Base-by-base conservation (phyloP, 768 basidiomycete species). In the Coprinopsis sp. region DNA sequence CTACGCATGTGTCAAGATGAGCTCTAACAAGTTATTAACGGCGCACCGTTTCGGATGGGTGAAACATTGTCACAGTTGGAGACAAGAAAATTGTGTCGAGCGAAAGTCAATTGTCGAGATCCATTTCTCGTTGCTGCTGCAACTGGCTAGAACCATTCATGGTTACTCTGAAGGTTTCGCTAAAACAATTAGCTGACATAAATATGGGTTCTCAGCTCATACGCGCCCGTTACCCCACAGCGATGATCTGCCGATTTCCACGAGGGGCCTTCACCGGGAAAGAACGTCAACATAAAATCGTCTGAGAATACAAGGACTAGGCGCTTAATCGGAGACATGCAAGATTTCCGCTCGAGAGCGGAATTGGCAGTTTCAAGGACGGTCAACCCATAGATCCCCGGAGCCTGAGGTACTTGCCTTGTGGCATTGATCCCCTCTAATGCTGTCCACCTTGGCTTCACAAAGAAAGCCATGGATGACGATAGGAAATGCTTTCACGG, bases 131-230 rank as follows among this genome's bases (percentile, higher is more conserved):
- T 95, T 1, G 81, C 85, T 22, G 82, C 75, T 54, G 63, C 75
- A 56, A 72, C 61, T 21, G 84, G 86, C 54, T 78, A 76, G 60
- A 91, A 91, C 88, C 88, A 90, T 61, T 90, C 88, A 52, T 87
- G 58, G 60, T 89, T 83, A 51, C 70, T 79, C 50, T 72, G 37
- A 11, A 21, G 1, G 33, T 36, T 39, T 21, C 13, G 43, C 24
- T 24, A 34, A 29, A 27, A 36, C 8, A 33, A 12, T 6, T 8
- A 49, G 24, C 36, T 39, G 25, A 22, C n/a, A 29, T 29, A 7
- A 19, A 33, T 14, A 48, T 28, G 12, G 14, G 22, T 16, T 12
- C 37, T 6, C 22, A 60, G n/a, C 7, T 44, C 60, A 47, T 18
- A 71, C 81, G 56, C 47, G 68, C 71, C n/a, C 44, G 74, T 76